phyloP scores from a whole-genome alignment of 352 stramenopile genomes.

The Pythium graminicola region DNA sequence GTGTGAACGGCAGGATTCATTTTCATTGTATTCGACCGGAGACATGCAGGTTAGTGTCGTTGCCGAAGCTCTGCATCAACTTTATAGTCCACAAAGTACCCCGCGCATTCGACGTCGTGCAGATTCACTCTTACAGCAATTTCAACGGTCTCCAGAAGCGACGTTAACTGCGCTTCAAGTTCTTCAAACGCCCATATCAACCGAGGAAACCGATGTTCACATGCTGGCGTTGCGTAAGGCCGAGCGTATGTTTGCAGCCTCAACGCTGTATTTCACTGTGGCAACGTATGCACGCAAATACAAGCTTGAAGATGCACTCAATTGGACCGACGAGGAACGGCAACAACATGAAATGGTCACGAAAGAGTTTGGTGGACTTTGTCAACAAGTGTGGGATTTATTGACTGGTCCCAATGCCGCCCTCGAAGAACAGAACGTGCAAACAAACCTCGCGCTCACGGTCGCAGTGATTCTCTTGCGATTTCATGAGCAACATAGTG shows the following conservation, averaged over 20 bases:
- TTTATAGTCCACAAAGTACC: constrained; percentile 65
- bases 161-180: constrained; percentile 45
- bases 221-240: constrained; percentile 26
- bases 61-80: constrained; percentile 54
- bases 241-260: constrained; percentile 62
- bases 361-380: constrained; percentile 55
- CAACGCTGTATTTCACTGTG: constrained; percentile 66
- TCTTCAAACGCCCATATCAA: constrained; percentile 41
- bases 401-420: constrained; percentile 51
- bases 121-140: constrained; percentile 67
- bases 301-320: constrained; percentile 49
- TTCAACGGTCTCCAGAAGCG: constrained; percentile 68
- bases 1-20: too few species aligned
- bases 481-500: constrained; percentile 58
- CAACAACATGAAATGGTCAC: constrained; percentile 45
- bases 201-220: constrained; percentile 13
- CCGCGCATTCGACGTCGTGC: constrained; percentile 58
- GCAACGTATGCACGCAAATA: constrained; percentile 65
- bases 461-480: constrained; percentile 70
- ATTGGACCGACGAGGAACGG: constrained; percentile 47
- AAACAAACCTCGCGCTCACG: constrained; percentile 67
- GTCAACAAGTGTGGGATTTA: constrained; percentile 71
- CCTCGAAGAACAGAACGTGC: constrained; percentile 49
- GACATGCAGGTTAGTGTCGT: constrained; percentile 56
- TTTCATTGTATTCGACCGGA: too few species aligned